Evolutionary conservation across 495 filamentous ascomycete genomes (phyloP), one percentile per base, ranked within the genome.

Genomic region (Penicillium salamii): DNA sequence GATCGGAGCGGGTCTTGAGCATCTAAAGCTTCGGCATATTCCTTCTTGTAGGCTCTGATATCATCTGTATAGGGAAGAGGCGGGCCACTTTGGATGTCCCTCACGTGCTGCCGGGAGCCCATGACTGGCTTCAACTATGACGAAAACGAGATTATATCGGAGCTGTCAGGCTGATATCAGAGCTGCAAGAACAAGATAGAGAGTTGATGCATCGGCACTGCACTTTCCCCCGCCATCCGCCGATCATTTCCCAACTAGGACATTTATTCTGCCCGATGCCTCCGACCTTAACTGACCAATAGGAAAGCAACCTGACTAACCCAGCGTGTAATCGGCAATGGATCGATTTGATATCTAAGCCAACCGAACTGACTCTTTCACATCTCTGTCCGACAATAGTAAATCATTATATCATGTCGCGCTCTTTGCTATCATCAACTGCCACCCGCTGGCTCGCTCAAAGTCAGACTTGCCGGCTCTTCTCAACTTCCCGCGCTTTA

Each of bases 11-110:
- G 63, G 67, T 97, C 92, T 56, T 80, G 70, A 9, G 65, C 68
- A 68, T 97, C 92, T 24, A 90, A 71, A 42, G 72, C 66, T 26
- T 71, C 63, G 41, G 89, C 86, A 71, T 87, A 82, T 47, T 79
- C 79, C 46, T 62, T 61, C 3, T 59, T 64, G 44, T 67, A 65
- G 8, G 66, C 64, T 53, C 64, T 62, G 56, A 65, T 67, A 70
- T 72, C 69, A 48, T 75, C 67, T 23, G 53, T 36, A 43, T 73
- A 66, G 26, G 63, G 49, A 52, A 67, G 70, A 43, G 65, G 68
- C 45, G 64, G 54, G 1, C 61, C 61, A 18, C 43, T 51, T 40
- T 62, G 63, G 45, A 66, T 58, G 28, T 62, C 55, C 18, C 53
- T 54, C n/a, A 65, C 34, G 46, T 65, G 68, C 35, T 63, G 63